A percentile compares a stretch with the other conserved stretches of the same genome.
Evolutionary conservation across 2,329 filamentous ascomycete species (phyloP).

Genomic region (Pseudocercospora fuligena): DNA sequence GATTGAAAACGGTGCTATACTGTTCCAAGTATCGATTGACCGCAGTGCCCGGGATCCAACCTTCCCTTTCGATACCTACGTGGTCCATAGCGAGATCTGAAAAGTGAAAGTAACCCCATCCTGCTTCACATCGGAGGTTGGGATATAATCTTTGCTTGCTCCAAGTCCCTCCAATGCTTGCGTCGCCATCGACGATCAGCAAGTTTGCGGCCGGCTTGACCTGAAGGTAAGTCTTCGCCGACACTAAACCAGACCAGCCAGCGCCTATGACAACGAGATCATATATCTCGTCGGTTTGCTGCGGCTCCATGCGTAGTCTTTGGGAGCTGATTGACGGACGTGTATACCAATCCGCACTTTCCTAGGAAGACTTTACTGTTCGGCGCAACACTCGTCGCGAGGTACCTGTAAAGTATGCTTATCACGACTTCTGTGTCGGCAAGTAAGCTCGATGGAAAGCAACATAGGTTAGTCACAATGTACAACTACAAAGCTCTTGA

Average conservation of each 20-base stretch:
- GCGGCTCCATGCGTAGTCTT: not conserved
- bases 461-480: not conserved
- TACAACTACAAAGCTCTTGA: not conserved
- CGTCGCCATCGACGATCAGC: not conserved
- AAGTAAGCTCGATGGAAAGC: not conserved
- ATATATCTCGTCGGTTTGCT: not conserved
- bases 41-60: not conserved
- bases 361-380: not conserved
- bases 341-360: not conserved
- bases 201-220: not conserved
- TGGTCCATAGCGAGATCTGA: conserved; percentile 3
- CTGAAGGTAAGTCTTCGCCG: conserved; percentile 5
- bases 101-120: not conserved
- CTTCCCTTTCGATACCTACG: not conserved
- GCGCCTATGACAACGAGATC: conserved; percentile 6
- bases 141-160: conserved; percentile 9
- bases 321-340: not conserved
- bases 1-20: not conserved
- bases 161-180: conserved; percentile 8
- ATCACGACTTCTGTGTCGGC: not conserved
- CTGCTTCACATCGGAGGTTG: conserved; percentile 1
- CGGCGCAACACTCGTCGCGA: not conserved
- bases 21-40: conserved; percentile 4
- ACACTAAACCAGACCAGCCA: conserved; percentile 2
- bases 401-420: not conserved